Conservation (phyloP, 768 basidiomycete genomes). For the Auricularia auricula-judae region DNA sequence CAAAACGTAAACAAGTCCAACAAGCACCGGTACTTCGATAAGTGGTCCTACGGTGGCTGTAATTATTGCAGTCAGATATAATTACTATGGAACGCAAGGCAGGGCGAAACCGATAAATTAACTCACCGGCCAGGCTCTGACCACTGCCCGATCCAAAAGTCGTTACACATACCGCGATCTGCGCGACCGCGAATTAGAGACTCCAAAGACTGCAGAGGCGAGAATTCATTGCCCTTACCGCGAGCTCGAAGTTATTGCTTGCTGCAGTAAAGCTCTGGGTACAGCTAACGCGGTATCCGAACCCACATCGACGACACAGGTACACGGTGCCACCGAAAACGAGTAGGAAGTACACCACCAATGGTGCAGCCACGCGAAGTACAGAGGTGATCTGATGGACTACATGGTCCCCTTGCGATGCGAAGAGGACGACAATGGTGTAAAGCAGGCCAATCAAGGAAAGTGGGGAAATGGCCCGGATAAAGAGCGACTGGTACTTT, state of each 20-base stretch:
- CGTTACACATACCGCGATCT: constrained; percentile 55
- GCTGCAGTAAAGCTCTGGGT: constrained; percentile 73
- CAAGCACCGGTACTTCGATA: constrained; percentile 50
- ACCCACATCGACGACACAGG: constrained; percentile 28
- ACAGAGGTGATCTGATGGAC: constrained; percentile 63
- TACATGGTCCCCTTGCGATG: constrained; percentile 54
- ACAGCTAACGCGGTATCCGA: constrained; percentile 61
- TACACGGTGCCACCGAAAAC: constrained; percentile 56
- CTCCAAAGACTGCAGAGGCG: too few species aligned
- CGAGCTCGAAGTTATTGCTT: constrained; percentile 75
- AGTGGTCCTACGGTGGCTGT: constrained; percentile 62
- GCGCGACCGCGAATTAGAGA: too few species aligned
- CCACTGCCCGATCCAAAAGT: constrained; percentile 69
- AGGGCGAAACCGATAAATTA: too few species aligned
- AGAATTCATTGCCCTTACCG: constrained; percentile 30
- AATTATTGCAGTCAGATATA: too few species aligned
- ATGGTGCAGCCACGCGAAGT: constrained; percentile 72
- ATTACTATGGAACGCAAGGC: too few species aligned
- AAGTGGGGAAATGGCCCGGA: constrained; percentile 58
- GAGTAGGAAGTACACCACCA: constrained; percentile 66
- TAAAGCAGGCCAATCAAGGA: constrained; percentile 70
- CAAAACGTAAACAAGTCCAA: constrained; percentile 9
- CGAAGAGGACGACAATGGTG: constrained; percentile 69
- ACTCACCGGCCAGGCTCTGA: constrained; percentile 50
- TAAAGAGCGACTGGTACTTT: constrained; percentile 44